A percentile compares a stretch with the other conserved stretches of the same genome.
Evolutionary conservation across 2,329 filamentous ascomycete genomes (phyloP).

Genomic region (Ilyonectria destructans): DNA sequence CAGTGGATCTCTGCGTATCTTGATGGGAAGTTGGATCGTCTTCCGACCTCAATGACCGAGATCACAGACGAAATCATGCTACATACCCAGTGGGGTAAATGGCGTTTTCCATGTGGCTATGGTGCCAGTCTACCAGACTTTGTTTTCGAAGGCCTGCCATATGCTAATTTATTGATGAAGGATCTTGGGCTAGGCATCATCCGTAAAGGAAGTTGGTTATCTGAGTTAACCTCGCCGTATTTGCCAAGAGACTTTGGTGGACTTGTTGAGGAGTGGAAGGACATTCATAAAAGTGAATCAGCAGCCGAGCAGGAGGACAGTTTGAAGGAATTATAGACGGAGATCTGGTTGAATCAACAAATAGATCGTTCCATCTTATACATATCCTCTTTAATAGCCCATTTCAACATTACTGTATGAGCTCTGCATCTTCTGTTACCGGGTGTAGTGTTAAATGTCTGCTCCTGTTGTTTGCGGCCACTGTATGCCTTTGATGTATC

Average conservation of each 20-base stretch:
- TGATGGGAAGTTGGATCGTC: slow-evolving; percentile 61
- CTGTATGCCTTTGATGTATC: too few species aligned
- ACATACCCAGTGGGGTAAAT: slow-evolving; percentile 77
- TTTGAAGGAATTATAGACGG: too few species aligned
- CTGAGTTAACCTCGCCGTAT: slow-evolving; percentile 41
- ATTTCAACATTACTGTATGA: too few species aligned
- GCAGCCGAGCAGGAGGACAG: background rate
- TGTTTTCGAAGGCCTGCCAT: slow-evolving; percentile 82
- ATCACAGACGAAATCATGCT: slow-evolving; percentile 70
- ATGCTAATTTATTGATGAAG: slow-evolving; percentile 68
- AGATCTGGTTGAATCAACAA: too few species aligned
- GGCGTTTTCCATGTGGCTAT: slow-evolving; percentile 79
- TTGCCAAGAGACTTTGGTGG: slow-evolving; percentile 46
- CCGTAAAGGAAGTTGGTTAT: slow-evolving; percentile 32
- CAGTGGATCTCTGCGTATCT: slow-evolving; percentile 75
- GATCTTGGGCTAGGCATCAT: slow-evolving; percentile 73
- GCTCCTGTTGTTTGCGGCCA: too few species aligned
- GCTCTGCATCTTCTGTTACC: too few species aligned
- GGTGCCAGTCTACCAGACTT: slow-evolving; percentile 77
- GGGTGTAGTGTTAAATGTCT: too few species aligned
- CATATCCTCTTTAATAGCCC: too few species aligned
- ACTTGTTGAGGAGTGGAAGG: slow-evolving; percentile 49
- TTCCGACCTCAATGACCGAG: slow-evolving; percentile 37
- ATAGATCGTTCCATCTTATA: too few species aligned
- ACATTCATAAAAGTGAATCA: background rate